Conservation (phyloP, 495 filamentous ascomycete genomes). For the Penicillium salamii region DNA sequence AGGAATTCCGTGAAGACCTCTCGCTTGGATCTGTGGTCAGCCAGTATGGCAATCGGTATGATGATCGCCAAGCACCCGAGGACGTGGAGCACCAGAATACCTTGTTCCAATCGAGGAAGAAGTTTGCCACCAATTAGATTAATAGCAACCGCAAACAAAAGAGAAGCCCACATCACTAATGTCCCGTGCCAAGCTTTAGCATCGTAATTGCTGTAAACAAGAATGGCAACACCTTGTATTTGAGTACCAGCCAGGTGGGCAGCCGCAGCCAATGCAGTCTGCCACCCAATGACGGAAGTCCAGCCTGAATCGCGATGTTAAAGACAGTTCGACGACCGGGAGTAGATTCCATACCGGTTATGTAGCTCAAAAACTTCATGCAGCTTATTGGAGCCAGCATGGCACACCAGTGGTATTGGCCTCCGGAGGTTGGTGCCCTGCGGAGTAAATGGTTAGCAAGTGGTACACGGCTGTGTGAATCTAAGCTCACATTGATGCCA, state of each 20-base stretch:
- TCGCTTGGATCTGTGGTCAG: conserved; percentile 18
- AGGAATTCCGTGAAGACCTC: conserved; percentile 34
- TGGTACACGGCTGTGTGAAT: background rate
- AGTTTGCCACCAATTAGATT: conserved; percentile 34
- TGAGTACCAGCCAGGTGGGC: conserved; percentile 31
- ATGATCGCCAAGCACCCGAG: conserved; percentile 47
- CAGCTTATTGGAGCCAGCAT: conserved; percentile 36
- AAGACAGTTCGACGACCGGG: conserved; percentile 5
- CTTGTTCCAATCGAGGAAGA: conserved; percentile 38
- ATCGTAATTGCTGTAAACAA: conserved; percentile 13
- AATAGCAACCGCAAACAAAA: conserved; percentile 14
- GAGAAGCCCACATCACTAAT: conserved; percentile 35
- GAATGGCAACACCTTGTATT: conserved; percentile 35
- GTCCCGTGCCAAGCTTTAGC: conserved; percentile 40
- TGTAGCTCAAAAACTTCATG: conserved; percentile 40
- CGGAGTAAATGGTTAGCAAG: background rate
- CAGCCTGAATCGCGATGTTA: conserved; percentile 20
- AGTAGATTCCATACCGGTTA: conserved; percentile 26
- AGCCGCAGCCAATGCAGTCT: conserved; percentile 23
- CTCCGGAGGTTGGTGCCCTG: conserved; percentile 37
- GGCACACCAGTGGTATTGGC: conserved; percentile 47
- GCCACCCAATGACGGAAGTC: conserved; percentile 36
- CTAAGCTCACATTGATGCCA: conserved; percentile 40
- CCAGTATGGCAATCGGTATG: conserved; percentile 31
- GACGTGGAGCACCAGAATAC: conserved; percentile 39